Conservation (phyloP, 148 eudicot genomes). For the Fagopyrum homotropicum region DNA sequence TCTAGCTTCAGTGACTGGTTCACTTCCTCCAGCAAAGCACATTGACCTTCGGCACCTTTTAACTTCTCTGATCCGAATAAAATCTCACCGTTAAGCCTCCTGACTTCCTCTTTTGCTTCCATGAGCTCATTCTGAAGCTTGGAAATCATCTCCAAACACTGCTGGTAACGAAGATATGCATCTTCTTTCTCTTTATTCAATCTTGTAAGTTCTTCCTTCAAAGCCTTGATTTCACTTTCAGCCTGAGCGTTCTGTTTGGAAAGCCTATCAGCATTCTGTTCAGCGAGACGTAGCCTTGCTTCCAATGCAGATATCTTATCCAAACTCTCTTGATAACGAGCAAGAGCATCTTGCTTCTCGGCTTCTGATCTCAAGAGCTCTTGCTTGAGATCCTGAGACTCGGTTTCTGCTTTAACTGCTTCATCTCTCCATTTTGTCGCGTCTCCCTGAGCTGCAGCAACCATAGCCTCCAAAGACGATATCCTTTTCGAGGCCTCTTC, state of each 20-base stretch:
- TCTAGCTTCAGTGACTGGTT: conserved; percentile 62
- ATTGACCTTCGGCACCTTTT: conserved; percentile 48
- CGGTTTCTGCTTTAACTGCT: conserved; percentile 38
- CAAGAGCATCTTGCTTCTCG: conserved; percentile 44
- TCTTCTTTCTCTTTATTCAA: conserved; percentile 52
- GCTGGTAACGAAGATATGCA: conserved; percentile 36
- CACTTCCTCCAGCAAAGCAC: conserved; percentile 37
- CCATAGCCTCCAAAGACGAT: conserved; percentile 40
- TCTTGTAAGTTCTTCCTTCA: conserved; percentile 47
- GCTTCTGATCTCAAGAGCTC: conserved; percentile 47
- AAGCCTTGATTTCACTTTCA: conserved; percentile 44
- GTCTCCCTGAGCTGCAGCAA: conserved; percentile 36
- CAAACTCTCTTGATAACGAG: conserved; percentile 41
- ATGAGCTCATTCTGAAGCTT: conserved; percentile 52
- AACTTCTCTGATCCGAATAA: conserved; percentile 42
- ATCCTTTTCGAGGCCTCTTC: conserved; percentile 42
- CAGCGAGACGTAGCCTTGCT: conserved; percentile 33
- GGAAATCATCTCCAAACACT: conserved; percentile 51
- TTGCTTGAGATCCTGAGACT: conserved; percentile 38
- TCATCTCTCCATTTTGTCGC: conserved; percentile 30
- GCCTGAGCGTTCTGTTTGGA: conserved; percentile 40
- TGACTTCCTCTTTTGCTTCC: conserved; percentile 48
- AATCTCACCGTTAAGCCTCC: conserved; percentile 45
- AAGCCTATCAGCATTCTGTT: conserved; percentile 36
- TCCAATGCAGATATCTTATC: conserved; percentile 52